Percentiles rank a stretch among this genome's conserved stretches.
These are phyloP conservation scores for Theileria luwenshuni DNA, from an alignment of 169 alveolate genomes.

Conservation along the genomic window DNA sequence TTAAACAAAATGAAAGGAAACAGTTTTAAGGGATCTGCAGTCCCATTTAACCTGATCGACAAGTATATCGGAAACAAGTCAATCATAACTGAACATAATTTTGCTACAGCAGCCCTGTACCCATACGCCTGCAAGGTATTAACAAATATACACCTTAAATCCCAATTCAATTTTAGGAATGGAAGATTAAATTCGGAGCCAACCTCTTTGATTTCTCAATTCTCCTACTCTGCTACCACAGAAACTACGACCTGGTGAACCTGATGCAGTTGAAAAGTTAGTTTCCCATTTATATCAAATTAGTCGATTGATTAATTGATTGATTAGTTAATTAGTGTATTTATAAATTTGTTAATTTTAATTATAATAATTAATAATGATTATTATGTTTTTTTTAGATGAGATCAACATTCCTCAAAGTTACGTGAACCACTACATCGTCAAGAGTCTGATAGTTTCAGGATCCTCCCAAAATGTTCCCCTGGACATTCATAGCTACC, in stretches of 20 bases:
- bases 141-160: not conserved
- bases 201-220: constrained; percentile 49
- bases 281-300: not conserved
- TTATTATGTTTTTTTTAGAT: too few relatives aligned
- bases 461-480: not conserved
- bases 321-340: too few relatives aligned
- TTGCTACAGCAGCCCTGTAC: constrained; percentile 35
- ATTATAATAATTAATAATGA: too few relatives aligned
- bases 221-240: constrained; percentile 44
- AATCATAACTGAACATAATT: constrained; percentile 44
- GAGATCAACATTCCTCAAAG: constrained; percentile 11
- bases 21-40: constrained; percentile 30
- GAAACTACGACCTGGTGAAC: constrained; percentile 4
- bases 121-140: constrained; percentile 25
- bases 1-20: constrained; percentile 32
- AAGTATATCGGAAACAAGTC: constrained; percentile 51
- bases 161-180: constrained; percentile 26
- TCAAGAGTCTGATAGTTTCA: constrained; percentile 35
- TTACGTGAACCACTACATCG: constrained; percentile 28
- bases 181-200: constrained; percentile 38
- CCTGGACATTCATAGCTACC: constrained; percentile 2
- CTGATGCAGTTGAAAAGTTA: constrained; percentile 24
- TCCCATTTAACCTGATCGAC: constrained; percentile 54
- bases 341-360: too few relatives aligned
- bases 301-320: not conserved